A percentile compares a stretch with the other conserved stretches of the same genome.
Evolutionary conservation across 2,329 filamentous ascomycete species (phyloP).

Genomic region (Acephala macrosclerotiorum): DNA sequence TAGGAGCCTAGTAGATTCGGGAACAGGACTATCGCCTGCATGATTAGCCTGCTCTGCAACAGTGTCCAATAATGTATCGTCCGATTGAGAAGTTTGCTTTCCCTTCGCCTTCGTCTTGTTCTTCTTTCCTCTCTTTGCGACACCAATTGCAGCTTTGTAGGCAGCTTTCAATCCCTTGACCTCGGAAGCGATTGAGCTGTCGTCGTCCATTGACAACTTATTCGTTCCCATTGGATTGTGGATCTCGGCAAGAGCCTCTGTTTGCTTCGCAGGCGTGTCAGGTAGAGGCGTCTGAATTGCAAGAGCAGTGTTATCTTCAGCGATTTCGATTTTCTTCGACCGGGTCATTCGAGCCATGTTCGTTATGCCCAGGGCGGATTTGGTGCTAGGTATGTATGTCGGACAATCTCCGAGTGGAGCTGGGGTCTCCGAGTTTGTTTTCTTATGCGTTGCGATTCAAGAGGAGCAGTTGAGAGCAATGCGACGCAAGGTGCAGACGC

Average conservation of each 20-base stretch:
- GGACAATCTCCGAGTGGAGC: constrained; percentile 17
- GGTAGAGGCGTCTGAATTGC: constrained; percentile 33
- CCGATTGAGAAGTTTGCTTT: constrained; percentile 12
- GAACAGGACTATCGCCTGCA: constrained; percentile 20
- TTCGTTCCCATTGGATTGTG: constrained; percentile 31
- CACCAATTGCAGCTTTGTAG: constrained; percentile 42
- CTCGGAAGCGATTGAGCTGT: constrained; percentile 35
- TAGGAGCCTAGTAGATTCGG: constrained; percentile 18
- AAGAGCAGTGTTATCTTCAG: constrained; percentile 40
- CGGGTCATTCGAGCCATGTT: constrained; percentile 44
- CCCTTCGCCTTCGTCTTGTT: constrained; percentile 34
- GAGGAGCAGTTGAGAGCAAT: constrained; percentile 9
- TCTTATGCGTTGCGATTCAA: constrained; percentile 15
- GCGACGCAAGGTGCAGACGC: constrained; percentile 16
- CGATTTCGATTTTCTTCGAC: constrained; percentile 40
- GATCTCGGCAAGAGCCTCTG: constrained; percentile 30
- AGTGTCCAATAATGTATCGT: constrained; percentile 16
- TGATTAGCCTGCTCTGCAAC: constrained; percentile 14
- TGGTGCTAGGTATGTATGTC: not conserved
- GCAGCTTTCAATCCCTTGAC: constrained; percentile 44
- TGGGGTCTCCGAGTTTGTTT: constrained; percentile 12
- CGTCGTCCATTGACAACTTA: constrained; percentile 28
- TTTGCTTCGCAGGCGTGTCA: constrained; percentile 25
- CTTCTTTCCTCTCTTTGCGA: constrained; percentile 38
- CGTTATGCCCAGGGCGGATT: constrained; percentile 14